Conservation (phyloP, 768 basidiomycete genomes). For the Pseudohyphozyma bogoriensis region DNA sequence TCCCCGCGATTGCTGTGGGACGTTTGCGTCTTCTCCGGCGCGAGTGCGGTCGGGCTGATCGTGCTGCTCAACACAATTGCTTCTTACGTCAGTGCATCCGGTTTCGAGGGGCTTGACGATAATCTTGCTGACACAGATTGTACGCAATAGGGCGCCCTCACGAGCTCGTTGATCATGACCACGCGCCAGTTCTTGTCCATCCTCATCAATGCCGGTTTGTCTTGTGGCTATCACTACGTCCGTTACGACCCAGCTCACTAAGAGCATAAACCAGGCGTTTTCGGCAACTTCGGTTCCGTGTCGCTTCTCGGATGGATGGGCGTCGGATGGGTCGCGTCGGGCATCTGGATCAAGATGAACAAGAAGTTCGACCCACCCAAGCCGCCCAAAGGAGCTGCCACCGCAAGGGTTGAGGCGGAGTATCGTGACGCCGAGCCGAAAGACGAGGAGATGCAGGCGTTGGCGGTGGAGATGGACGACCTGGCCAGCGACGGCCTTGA, state of each 20-base stretch:
- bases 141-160: conserved; percentile 14
- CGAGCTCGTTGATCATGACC: conserved; percentile 26
- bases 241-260: neutral
- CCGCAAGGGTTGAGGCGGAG: neutral
- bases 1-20: conserved; percentile 4
- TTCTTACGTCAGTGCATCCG: conserved; percentile 19
- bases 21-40: conserved; percentile 25
- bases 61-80: conserved; percentile 31
- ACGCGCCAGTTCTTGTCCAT: conserved; percentile 32
- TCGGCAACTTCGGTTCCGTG: conserved; percentile 27
- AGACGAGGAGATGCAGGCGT: neutral
- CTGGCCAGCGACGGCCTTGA: too few relatives aligned
- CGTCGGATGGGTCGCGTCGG: conserved; percentile 26
- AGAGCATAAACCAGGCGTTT: conserved; percentile 5
- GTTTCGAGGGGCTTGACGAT: neutral
- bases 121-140: neutral
- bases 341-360: conserved; percentile 30
- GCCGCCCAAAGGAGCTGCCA: neutral
- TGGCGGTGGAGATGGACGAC: neutral
- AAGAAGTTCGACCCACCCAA: conserved; percentile 15
- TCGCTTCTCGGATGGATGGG: conserved; percentile 29
- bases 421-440: neutral
- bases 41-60: conserved; percentile 22
- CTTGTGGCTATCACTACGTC: neutral
- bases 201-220: conserved; percentile 32